phyloP scores from a whole-genome alignment of 2,329 filamentous ascomycete genomes.

The Chaetomiaceae sp. region DNA sequence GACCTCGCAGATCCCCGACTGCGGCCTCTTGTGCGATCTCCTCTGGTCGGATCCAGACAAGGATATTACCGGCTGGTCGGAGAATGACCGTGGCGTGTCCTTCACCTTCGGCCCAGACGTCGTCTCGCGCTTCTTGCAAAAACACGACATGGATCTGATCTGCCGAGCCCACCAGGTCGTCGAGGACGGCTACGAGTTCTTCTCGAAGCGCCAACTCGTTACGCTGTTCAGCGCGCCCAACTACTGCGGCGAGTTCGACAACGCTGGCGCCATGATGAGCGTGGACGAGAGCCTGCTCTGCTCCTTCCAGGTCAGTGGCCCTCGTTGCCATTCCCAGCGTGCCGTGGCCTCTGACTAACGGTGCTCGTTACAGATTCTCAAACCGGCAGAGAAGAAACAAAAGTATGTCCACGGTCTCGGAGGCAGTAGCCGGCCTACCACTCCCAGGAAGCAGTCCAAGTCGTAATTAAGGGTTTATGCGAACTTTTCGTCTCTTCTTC shows the following conservation, averaged over 20 bases:
- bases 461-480: slow-evolving; percentile 65
- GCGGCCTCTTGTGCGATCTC: slow-evolving; percentile 92
- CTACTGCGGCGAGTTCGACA: slow-evolving; percentile 99
- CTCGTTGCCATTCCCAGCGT: background rate
- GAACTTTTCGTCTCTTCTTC: slow-evolving; percentile 63
- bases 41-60: slow-evolving; percentile 99
- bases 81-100: slow-evolving; percentile 96
- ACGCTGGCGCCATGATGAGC: slow-evolving; percentile 99
- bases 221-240: slow-evolving; percentile 97
- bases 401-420: slow-evolving; percentile 87
- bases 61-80: slow-evolving; percentile 98
- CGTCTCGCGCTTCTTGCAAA: slow-evolving; percentile 93
- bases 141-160: slow-evolving; percentile 99
- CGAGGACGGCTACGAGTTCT: slow-evolving; percentile 99
- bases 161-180: slow-evolving; percentile 98
- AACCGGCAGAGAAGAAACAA: slow-evolving; percentile 99
- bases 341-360: slow-evolving; percentile 19
- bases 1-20: slow-evolving; percentile 80
- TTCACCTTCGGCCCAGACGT: slow-evolving; percentile 98
- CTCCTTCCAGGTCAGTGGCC: slow-evolving; percentile 79
- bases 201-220: slow-evolving; percentile 95
- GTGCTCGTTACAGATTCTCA: slow-evolving; percentile 66
- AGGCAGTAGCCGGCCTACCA: slow-evolving; percentile 58
- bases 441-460: slow-evolving; percentile 62
- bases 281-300: slow-evolving; percentile 97